Evolutionary conservation across 2,329 filamentous ascomycete species (phyloP), one percentile per base, ranked within the genome.

Genomic region (Claviceps sp.): DNA sequence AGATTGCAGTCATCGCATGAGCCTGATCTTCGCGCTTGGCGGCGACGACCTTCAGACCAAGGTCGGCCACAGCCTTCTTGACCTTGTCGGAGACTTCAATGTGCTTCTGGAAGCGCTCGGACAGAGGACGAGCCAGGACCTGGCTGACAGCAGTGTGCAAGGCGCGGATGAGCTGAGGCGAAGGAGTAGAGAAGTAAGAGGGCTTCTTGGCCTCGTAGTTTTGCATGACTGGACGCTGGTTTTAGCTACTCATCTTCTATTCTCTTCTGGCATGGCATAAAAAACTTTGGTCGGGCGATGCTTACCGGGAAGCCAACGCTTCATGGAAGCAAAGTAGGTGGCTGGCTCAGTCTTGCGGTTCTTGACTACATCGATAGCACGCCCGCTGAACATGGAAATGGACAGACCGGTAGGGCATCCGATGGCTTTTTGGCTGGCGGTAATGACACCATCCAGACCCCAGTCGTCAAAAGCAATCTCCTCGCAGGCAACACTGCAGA

Each of bases 141-240:
- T 95, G 89, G 52, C 76, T 84, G 30, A 98, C 77, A 2, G 89
- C 79, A 8, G 90, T 95, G 76, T 98, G 85, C 38, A 98, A 79
- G 47, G 93, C 93, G 69, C 87, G 91, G 60, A 98, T 77, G 49
- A 98, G 81, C 71, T 98, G 93, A 14, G 93, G 93, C 4, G 90
- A 89, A 1, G 93, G 93, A 1, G 93, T 98, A 40, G 93, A 93
- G 65, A 98, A 98, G 76, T 98, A 98, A 2, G 89, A 95, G 40
- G 93, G 82, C 74, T 97, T 98, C 75, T 90, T 89, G 57, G 89
- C 88, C 73, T 98, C 93, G 70, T 98, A 98, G 73, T 96, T 97
- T 73, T 93, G 83, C 91, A 98, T 97, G 70, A 98, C 85, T 87
- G 26, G 30, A 16, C n/a, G 26, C 14, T 16, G 11, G 20, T 42